Percentiles rank a stretch among this genome's conserved stretches.
These are phyloP conservation scores for Eurotiales sp. DNA, from an alignment of 2,329 filamentous ascomycete species.

Conservation along the genomic window DNA sequence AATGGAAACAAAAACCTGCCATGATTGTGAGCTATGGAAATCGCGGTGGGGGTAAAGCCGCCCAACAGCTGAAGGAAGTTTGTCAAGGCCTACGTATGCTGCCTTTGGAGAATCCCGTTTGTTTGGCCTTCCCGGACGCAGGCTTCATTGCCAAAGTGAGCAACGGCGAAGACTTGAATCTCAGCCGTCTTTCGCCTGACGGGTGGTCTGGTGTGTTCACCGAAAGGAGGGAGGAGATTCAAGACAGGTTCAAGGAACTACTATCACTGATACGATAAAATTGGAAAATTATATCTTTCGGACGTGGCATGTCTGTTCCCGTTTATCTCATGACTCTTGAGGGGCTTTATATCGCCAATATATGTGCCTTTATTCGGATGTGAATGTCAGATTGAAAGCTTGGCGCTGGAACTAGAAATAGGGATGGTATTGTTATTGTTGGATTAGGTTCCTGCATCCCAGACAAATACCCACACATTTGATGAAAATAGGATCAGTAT, in stretches of 20 bases:
- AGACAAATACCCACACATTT: too few relatives aligned
- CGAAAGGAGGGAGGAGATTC: neutral
- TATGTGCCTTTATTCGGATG: too few relatives aligned
- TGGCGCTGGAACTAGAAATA: too few relatives aligned
- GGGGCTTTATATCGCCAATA: too few relatives aligned
- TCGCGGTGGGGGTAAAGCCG: slow-evolving; percentile 22
- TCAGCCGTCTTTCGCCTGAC: neutral
- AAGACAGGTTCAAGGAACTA: slow-evolving; percentile 1
- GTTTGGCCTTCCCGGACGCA: slow-evolving; percentile 4
- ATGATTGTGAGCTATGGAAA: slow-evolving; percentile 51
- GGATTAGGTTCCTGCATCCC: too few relatives aligned
- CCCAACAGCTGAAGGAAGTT: slow-evolving; percentile 7
- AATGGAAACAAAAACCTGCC: slow-evolving; percentile 53
- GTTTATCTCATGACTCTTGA: too few relatives aligned
- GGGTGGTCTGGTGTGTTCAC: neutral
- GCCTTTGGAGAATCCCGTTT: neutral
- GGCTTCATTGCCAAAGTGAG: neutral
- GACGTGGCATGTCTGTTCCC: too few relatives aligned
- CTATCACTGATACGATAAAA: neutral
- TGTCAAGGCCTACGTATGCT: slow-evolving; percentile 9
- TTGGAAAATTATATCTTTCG: too few relatives aligned
- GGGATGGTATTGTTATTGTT: too few relatives aligned
- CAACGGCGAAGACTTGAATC: neutral
- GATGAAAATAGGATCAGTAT: too few relatives aligned
- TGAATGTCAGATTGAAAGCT: too few relatives aligned